Conservation (phyloP, 2,329 filamentous ascomycete species). For the Penicillium sp. region DNA sequence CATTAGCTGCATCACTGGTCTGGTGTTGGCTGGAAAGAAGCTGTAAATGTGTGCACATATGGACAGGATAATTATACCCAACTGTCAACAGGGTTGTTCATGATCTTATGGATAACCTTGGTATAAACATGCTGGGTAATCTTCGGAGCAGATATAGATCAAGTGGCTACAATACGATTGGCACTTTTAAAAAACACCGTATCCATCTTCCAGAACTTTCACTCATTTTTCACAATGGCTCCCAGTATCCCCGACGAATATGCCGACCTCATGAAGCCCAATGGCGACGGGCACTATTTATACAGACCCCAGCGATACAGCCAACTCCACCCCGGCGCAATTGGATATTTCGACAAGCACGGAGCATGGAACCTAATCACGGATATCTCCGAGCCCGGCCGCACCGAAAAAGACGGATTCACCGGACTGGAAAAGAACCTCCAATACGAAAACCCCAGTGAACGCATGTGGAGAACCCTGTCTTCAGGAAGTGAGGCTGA, state of each 20-base stretch:
- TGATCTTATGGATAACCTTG: no score
- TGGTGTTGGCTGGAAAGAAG: conserved; percentile 35
- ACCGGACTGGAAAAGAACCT: background rate
- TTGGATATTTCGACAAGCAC: conserved; percentile 9
- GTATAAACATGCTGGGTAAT: background rate
- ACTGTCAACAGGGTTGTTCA: background rate
- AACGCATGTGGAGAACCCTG: no score
- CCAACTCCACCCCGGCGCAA: conserved; percentile 7
- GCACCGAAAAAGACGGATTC: conserved; percentile 8
- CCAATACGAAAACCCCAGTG: no score
- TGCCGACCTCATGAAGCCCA: conserved; percentile 10
- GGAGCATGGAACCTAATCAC: conserved; percentile 9
- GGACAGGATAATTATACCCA: background rate
- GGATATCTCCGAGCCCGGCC: conserved; percentile 8
- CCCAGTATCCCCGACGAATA: conserved; percentile 7
- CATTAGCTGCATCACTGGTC: conserved; percentile 35
- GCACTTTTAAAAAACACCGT: background rate
- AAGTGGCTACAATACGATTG: background rate
- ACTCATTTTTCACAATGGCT: background rate
- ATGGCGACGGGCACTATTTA: conserved; percentile 9
- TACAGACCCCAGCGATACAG: conserved; percentile 8
- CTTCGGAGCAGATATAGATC: background rate
- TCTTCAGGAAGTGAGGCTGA: conserved; percentile 7
- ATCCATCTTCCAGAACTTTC: background rate
- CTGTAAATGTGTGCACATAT: conserved; percentile 11